Conservation (phyloP, 2,329 filamentous ascomycete genomes). For the Pestalotiopsis sp. region DNA sequence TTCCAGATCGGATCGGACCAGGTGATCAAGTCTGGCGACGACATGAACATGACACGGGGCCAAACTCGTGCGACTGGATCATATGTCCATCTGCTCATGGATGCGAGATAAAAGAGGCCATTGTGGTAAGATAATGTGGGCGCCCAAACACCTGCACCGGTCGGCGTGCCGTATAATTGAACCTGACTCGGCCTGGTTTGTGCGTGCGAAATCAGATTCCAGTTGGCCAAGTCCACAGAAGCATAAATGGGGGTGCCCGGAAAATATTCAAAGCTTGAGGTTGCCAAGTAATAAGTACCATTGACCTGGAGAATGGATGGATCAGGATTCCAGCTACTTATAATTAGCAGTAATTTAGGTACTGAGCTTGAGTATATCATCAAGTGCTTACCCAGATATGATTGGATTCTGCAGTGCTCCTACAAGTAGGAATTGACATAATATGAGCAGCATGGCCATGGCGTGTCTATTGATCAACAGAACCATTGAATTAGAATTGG, state of each 20-base stretch:
- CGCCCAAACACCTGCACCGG: constrained; percentile 36
- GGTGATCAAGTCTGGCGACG: constrained; percentile 19
- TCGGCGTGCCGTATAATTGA: not conserved
- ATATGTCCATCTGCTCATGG: constrained; percentile 32
- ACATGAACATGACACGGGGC: constrained; percentile 29
- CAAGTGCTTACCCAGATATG: not conserved
- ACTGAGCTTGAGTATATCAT: not conserved
- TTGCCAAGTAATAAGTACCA: constrained; percentile 40
- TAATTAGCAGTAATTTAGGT: not conserved
- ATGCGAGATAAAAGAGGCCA: constrained; percentile 29
- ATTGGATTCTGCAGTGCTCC: not conserved
- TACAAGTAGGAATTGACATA: not conserved
- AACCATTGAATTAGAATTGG: not conserved
- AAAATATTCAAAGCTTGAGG: constrained; percentile 62
- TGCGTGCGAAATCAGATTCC: constrained; percentile 15
- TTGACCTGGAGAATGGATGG: constrained; percentile 30
- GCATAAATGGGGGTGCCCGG: constrained; percentile 47
- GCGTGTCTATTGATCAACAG: not conserved
- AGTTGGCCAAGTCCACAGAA: constrained; percentile 34
- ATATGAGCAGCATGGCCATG: not conserved
- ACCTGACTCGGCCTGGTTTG: not conserved
- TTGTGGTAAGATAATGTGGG: constrained; percentile 31
- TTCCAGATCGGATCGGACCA: constrained; percentile 30
- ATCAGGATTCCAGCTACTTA: constrained; percentile 22
- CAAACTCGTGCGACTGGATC: constrained; percentile 32